A percentile compares a stretch with the other conserved stretches of the same genome.
Evolutionary conservation across 2,329 filamentous ascomycete species (phyloP).

Genomic region (Neofusicoccum cordaticola): DNA sequence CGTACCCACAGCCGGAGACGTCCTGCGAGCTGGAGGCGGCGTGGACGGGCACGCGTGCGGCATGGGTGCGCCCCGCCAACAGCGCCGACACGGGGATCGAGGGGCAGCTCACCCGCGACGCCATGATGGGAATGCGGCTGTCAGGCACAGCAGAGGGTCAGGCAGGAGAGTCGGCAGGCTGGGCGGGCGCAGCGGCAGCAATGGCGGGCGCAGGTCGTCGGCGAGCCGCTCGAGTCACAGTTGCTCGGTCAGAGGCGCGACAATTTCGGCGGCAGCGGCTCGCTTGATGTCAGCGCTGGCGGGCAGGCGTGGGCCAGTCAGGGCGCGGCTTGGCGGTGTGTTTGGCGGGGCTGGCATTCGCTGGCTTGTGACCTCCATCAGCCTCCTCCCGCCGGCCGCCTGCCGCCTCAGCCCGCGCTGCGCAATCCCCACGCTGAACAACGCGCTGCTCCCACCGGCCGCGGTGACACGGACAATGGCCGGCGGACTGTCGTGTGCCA

Average conservation of each 20-base stretch:
- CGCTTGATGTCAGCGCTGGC: conserved; percentile 8
- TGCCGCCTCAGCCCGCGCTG: background rate
- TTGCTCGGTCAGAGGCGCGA: background rate
- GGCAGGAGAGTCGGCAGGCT: background rate
- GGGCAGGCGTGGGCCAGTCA: background rate
- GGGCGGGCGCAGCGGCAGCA: background rate
- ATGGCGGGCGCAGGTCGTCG: background rate
- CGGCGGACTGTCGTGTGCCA: conserved; percentile 19
- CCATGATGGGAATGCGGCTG: background rate
- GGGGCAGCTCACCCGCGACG: conserved; percentile 8
- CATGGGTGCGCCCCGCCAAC: background rate
- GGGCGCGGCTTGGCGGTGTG: conserved; percentile 1
- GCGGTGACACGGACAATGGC: conserved; percentile 44
- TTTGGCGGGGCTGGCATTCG: conserved; percentile 10
- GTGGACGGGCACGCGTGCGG: background rate
- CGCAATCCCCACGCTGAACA: background rate
- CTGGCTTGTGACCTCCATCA: conserved; percentile 3
- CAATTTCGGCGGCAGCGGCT: background rate
- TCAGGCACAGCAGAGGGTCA: background rate
- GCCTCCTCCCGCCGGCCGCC: background rate
- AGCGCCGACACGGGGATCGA: background rate
- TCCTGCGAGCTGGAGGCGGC: background rate
- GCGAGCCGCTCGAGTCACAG: background rate
- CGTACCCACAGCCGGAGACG: background rate
- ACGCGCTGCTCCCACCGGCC: background rate